Conservation (phyloP, 1,284 basidiomycete species). For the Ustilago crameri region DNA sequence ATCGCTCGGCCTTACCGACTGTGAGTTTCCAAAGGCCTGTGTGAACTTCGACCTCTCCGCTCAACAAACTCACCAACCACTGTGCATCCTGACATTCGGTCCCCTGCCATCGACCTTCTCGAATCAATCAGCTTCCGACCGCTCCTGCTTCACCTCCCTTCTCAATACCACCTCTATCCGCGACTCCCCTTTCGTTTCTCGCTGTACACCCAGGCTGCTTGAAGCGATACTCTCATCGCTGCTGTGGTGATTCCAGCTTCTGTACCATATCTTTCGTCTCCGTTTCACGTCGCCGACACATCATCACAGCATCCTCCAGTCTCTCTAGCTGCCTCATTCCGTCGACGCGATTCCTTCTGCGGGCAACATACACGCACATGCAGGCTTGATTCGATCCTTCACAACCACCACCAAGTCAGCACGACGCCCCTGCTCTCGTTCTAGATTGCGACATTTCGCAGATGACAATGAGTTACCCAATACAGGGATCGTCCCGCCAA, state of each 20-base stretch:
- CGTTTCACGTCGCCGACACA: too few relatives aligned
- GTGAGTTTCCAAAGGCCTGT: background rate
- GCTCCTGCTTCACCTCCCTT: background rate
- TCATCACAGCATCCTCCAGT: too few relatives aligned
- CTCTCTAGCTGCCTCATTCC: too few relatives aligned
- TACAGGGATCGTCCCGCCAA: constrained; percentile 46
- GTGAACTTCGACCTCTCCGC: background rate
- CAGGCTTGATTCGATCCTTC: too few relatives aligned
- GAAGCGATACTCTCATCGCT: too few relatives aligned
- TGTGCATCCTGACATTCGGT: background rate
- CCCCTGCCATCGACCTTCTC: background rate
- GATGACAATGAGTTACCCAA: constrained; percentile 37
- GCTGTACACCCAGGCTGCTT: too few relatives aligned
- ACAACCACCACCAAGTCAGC: too few relatives aligned
- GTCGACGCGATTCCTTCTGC: too few relatives aligned
- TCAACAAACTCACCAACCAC: background rate
- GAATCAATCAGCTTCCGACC: background rate
- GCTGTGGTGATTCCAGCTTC: too few relatives aligned
- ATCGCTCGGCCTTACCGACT: constrained; percentile 2
- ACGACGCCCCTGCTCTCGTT: constrained; percentile 2
- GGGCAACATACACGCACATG: too few relatives aligned
- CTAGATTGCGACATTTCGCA: background rate
- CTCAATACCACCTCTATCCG: background rate
- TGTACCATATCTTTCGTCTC: background rate
- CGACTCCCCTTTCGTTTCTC: too few relatives aligned